Percentiles rank a stretch among this genome's conserved stretches.
These are phyloP conservation scores for Brassica carinata DNA, from an alignment of 345 rosid species.

Conservation along the genomic window DNA sequence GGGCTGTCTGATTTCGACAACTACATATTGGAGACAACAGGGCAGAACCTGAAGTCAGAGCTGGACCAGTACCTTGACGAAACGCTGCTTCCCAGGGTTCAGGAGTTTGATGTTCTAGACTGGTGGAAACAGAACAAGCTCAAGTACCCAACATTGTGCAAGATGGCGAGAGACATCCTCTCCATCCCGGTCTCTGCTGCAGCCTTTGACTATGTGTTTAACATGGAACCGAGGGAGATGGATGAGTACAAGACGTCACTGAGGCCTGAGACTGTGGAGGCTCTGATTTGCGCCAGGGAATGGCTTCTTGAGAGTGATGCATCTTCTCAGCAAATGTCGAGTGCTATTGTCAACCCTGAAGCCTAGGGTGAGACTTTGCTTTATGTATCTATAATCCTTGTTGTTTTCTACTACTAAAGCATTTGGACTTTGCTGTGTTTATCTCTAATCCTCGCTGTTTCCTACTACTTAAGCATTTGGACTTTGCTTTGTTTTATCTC, in stretches of 20 bases:
- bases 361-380: slow-evolving; percentile 39
- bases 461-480: neutral
- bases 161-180: slow-evolving; percentile 88
- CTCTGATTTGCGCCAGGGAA: slow-evolving; percentile 84
- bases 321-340: slow-evolving; percentile 38
- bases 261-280: slow-evolving; percentile 87
- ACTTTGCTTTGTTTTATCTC: neutral
- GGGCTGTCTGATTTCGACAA: slow-evolving; percentile 81
- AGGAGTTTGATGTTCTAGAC: slow-evolving; percentile 75
- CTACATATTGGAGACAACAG: slow-evolving; percentile 75
- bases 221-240: slow-evolving; percentile 55
- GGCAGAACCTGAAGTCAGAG: slow-evolving; percentile 75
- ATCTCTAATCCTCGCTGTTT: neutral
- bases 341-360: slow-evolving; percentile 61
- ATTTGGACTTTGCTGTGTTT: neutral
- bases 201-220: slow-evolving; percentile 58
- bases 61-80: slow-evolving; percentile 89
- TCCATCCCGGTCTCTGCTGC: slow-evolving; percentile 64
- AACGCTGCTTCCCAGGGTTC: slow-evolving; percentile 69
- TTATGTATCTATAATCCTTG: slow-evolving; percentile 2
- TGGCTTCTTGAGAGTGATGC: slow-evolving; percentile 63
- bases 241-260: slow-evolving; percentile 71
- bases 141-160: slow-evolving; percentile 79
- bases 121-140: slow-evolving; percentile 95
- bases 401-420: slow-evolving; percentile 15